Base-by-base conservation (phyloP, 495 filamentous ascomycete genomes). In the Rostrohypoxylon terebratum region DNA sequence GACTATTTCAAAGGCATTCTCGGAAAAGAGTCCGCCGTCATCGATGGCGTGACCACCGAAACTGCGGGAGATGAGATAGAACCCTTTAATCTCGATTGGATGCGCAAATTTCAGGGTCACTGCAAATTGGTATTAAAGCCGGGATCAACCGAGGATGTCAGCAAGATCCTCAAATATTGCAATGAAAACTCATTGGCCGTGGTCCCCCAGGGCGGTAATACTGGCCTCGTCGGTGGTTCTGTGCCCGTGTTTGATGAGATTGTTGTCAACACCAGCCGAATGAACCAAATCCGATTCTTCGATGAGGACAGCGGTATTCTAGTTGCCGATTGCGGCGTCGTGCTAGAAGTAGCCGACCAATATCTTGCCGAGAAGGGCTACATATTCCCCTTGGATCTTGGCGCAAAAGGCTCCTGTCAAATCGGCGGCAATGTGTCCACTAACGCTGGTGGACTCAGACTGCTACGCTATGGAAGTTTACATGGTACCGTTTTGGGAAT, bases 191-290 rank as follows among this genome's bases (percentile, higher is more conserved):
- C 86, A 79, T 86, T 99, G 69, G 96, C 96, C 36, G 94, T 98
- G 4, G 95, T 98, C n/a, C 96, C 96, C 0, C 96, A 99, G 83
- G 96, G 96, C 67, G 96, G 96, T 50, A 99, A 99, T 79, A 94
- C 96, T 4, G 96, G 96, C 13, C 84, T 99, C 38, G 96, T 99
- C 14, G 96, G 96, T 58, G 96, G 96, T 48, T 95, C 92, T 1
- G 92, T 99, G 50, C 96, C 96, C 2, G 92, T 99, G 31, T 98
- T 97, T 79, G 96, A 99, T 78, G 96, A 99, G 84, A 97, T 99
- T 74, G 92, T 99, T 69, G 87, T 99, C 86, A 96, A 89, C 79
- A 90, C 93, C 70, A 87, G 88, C 69, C 89, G 92, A 47, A 94
- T 98, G 91, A 97, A 94, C 85, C 82, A 90, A 74, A 96, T 99